Conservation (phyloP, 176 grass and related monocot species). For the Calamus simplicifolius region DNA sequence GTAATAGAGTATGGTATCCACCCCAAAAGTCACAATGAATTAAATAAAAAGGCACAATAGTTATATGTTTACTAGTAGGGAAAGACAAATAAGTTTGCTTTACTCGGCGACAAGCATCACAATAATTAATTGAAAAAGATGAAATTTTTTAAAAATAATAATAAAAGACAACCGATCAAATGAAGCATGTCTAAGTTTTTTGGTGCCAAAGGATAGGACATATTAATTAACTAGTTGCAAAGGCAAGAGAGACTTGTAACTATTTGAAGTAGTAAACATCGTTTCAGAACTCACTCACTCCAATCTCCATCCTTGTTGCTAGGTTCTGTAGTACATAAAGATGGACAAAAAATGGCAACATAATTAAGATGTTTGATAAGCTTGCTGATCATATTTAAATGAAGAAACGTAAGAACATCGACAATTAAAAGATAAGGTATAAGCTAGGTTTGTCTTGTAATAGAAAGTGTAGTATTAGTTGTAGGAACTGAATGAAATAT, state of each 20-base stretch:
- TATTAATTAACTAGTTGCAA: neutral
- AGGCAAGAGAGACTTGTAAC: neutral
- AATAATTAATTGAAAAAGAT: neutral
- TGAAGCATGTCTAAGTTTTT: neutral
- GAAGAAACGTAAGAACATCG: too few relatives aligned
- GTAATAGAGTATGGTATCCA: too few relatives aligned
- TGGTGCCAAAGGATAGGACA: neutral
- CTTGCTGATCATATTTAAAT: neutral
- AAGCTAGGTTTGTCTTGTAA: too few relatives aligned
- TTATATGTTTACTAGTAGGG: neutral
- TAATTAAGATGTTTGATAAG: neutral
- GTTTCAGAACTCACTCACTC: neutral
- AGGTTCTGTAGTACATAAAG: neutral
- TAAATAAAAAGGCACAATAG: neutral
- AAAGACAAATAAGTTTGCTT: neutral
- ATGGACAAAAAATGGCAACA: neutral
- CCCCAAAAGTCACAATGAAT: neutral
- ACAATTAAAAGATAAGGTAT: too few relatives aligned
- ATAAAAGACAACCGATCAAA: neutral
- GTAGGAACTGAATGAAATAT: too few relatives aligned
- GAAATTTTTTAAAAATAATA: too few relatives aligned
- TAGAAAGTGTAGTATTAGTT: too few relatives aligned
- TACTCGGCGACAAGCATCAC: neutral
- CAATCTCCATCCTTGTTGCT: neutral
- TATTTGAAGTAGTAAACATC: neutral